Base-by-base conservation (phyloP, 2,329 filamentous ascomycete genomes). In the Thyridium curvatum region DNA sequence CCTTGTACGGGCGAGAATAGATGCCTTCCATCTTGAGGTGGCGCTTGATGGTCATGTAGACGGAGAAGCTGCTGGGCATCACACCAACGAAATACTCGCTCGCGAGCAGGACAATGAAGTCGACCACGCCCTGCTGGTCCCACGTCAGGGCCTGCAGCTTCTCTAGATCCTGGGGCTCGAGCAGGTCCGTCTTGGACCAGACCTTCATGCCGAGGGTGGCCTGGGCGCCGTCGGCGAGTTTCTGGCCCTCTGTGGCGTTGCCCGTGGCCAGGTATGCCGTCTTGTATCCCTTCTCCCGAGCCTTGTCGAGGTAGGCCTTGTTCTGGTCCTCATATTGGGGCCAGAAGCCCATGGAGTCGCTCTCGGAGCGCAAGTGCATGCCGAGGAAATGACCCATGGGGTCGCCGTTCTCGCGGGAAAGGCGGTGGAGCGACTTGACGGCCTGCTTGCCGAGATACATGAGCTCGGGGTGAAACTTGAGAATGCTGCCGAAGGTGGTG, bases 341-440 rank as follows among this genome's bases (percentile, higher is more conserved):
- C 69, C 69, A 72, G 41, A 61, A 58, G n/a, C 53, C 54, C 16
- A 71, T 46, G 2, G 67, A 65, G 40, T 72, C 68, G 39, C 52
- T 62, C 47, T 72, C 69, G 5, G 68, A 69, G n/a, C 69, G 58
- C 4, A 73, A 52, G 44, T 73, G 69, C 9, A 69, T 55, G 4
- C 68, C 68, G 3, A 61, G 49, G 43, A 60, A 68, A 5, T 43
- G 41, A 12, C 52, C 50, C 21, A 6, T 26, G 21, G 21, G 21
- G 21, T 26, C 21, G 21, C 21, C 21, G 10, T 26, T 26, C 21
- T 26, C 21, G 21, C 21, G 21, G 21, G 21, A 6, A 6, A 26
- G 21, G 10, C 21, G 21, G 6, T 26, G 21, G 10, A 26, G 21
- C 6, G 21, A 26, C 10, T 26, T 26, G 21, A 26, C 47, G 1